phyloP scores from a whole-genome alignment of 1,284 basidiomycete genomes.

The Porogramme epimiltina region DNA sequence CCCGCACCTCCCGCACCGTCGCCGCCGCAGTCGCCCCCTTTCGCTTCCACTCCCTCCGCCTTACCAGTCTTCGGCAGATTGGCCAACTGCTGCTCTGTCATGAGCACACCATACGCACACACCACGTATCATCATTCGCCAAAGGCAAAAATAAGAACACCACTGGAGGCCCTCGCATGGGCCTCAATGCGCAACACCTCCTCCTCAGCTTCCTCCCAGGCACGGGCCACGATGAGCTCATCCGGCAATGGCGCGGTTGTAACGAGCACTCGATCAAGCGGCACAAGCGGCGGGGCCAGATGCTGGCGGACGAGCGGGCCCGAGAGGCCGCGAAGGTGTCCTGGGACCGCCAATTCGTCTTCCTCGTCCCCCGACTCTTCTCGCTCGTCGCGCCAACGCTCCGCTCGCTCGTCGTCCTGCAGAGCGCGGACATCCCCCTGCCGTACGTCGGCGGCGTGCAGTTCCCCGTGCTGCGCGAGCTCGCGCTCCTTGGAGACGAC shows the following conservation, averaged over 20 bases:
- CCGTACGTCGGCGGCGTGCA: slow-evolving; percentile 3
- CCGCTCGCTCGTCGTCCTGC: slow-evolving; percentile 12
- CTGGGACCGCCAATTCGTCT: slow-evolving; percentile 19
- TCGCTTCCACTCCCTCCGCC: slow-evolving; percentile 13
- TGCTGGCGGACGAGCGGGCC: slow-evolving; percentile 10
- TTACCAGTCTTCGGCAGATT: slow-evolving; percentile 8
- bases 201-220: slow-evolving; percentile 20
- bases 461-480: slow-evolving; percentile 13
- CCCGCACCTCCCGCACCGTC: slow-evolving; percentile 10
- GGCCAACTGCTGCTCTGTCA: slow-evolving; percentile 2
- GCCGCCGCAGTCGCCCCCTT: slow-evolving; percentile 4
- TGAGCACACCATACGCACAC: background rate
- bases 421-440: slow-evolving; percentile 6
- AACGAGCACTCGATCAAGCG: slow-evolving; percentile 9
- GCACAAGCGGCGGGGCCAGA: slow-evolving; percentile 5
- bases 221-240: slow-evolving; percentile 10
- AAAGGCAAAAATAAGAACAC: too few relatives aligned
- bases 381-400: slow-evolving; percentile 16
- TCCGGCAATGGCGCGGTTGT: slow-evolving; percentile 12
- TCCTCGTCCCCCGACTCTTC: slow-evolving; percentile 15
- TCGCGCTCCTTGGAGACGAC: slow-evolving; percentile 15
- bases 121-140: background rate
- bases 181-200: slow-evolving; percentile 7
- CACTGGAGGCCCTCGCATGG: background rate
- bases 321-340: slow-evolving; percentile 14